A percentile compares a stretch with the other conserved stretches of the same genome.
phyloP scores from a whole-genome alignment of 2,329 filamentous ascomycete genomes.

The Drechmeria coniospora region DNA sequence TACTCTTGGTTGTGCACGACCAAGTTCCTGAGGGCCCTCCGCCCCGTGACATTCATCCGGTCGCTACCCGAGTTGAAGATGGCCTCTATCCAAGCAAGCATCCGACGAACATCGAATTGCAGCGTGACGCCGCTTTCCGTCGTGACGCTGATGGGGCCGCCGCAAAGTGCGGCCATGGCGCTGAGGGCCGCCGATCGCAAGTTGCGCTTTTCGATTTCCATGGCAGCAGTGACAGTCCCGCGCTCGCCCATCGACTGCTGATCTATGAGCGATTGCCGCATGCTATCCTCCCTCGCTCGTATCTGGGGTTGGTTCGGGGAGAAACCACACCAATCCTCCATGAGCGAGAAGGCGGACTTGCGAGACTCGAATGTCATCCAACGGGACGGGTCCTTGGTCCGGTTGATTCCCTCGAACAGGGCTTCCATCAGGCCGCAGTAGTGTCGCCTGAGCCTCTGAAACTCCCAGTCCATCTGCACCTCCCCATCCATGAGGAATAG shows the following conservation, averaged over 20 bases:
- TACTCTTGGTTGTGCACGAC: constrained; percentile 84
- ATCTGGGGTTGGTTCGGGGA: constrained; percentile 81
- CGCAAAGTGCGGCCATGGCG: constrained; percentile 89
- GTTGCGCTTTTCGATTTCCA: constrained; percentile 95
- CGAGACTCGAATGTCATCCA: constrained; percentile 98
- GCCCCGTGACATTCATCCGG: constrained; percentile 78
- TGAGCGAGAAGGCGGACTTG: constrained; percentile 86
- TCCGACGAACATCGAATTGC: constrained; percentile 81
- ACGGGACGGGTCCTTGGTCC: constrained; percentile 66
- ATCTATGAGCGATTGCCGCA: constrained; percentile 72
- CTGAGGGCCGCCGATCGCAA: constrained; percentile 80
- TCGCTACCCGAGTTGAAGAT: constrained; percentile 91
- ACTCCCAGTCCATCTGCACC: constrained; percentile 88
- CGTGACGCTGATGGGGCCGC: constrained; percentile 67
- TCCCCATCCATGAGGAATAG: constrained; percentile 90
- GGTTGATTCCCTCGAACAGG: constrained; percentile 80
- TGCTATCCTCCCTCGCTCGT: constrained; percentile 66
- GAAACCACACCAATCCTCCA: constrained; percentile 99
- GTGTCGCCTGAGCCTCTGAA: constrained; percentile 78
- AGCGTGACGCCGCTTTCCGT: constrained; percentile 79
- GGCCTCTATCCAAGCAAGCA: constrained; percentile 88
- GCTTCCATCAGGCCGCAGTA: constrained; percentile 92
- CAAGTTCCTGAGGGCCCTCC: constrained; percentile 74
- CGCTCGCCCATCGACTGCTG: constrained; percentile 63
- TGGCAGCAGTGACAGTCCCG: constrained; percentile 67